Conservation (phyloP, 2,329 filamentous ascomycete genomes). For the Ceratocystis ficicola region DNA sequence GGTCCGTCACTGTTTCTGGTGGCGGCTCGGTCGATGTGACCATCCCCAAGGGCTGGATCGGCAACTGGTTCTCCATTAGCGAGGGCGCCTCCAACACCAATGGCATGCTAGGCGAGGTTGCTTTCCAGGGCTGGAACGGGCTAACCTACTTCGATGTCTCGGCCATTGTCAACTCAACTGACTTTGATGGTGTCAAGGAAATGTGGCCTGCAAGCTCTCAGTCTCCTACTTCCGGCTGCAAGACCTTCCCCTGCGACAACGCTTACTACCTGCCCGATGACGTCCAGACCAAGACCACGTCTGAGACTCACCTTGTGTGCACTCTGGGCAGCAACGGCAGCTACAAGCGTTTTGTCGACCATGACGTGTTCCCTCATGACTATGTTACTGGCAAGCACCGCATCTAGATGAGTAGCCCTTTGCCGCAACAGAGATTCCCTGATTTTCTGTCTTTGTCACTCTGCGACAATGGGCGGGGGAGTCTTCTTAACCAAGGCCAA, state of each 20-base stretch:
- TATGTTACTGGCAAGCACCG: constrained; percentile 17
- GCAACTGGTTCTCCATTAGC: constrained; percentile 41
- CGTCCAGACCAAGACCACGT: constrained; percentile 42
- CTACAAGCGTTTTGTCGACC: constrained; percentile 21
- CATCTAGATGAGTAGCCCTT: constrained; percentile 2
- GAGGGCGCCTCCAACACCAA: constrained; percentile 33
- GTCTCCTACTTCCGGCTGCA: constrained; percentile 39
- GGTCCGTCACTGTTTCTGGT: constrained; percentile 33
- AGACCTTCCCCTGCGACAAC: constrained; percentile 41
- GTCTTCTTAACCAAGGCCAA: not conserved
- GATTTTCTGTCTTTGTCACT: not conserved
- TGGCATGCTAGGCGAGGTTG: constrained; percentile 44
- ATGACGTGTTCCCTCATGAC: constrained; percentile 17
- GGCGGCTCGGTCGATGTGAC: constrained; percentile 32
- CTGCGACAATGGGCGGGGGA: not conserved
- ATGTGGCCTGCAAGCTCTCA: constrained; percentile 36
- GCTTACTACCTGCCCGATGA: constrained; percentile 44
- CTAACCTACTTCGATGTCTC: constrained; percentile 47
- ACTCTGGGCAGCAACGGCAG: constrained; percentile 33
- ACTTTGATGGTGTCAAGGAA: constrained; percentile 42
- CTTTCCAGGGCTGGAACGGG: constrained; percentile 38
- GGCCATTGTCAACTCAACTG: constrained; percentile 42
- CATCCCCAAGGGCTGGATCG: constrained; percentile 36
- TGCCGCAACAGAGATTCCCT: not conserved
- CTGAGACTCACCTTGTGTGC: constrained; percentile 39